Percentiles rank a stretch among this genome's conserved stretches.
These are phyloP conservation scores for Somion occarium DNA, from an alignment of 1,284 basidiomycete genomes.

Conservation along the genomic window DNA sequence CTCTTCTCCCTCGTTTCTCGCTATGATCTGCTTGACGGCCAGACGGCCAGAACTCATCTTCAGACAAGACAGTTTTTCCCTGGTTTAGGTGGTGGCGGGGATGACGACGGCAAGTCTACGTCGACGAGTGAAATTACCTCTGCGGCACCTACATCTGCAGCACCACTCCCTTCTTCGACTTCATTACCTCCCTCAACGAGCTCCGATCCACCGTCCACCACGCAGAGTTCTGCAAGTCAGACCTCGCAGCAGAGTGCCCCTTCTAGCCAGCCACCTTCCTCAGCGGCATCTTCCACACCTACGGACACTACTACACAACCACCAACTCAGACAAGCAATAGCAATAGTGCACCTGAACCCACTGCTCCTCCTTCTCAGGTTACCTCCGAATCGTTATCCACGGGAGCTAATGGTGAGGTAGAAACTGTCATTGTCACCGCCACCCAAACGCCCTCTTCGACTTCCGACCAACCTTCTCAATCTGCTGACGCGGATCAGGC, in stretches of 20 bases:
- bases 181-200: not conserved
- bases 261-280: not conserved
- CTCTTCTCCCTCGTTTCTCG: slow-evolving; percentile 23
- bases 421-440: slow-evolving; percentile 17
- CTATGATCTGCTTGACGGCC: slow-evolving; percentile 20
- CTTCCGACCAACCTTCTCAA: slow-evolving; percentile 10
- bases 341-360: slow-evolving; percentile 1
- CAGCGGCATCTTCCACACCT: slow-evolving; percentile 8
- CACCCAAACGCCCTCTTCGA: slow-evolving; percentile 10
- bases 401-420: slow-evolving; percentile 19
- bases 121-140: not conserved
- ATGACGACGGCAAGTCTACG: not conserved
- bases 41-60: slow-evolving; percentile 1
- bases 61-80: slow-evolving; percentile 4
- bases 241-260: not conserved
- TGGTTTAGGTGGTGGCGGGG: not conserved
- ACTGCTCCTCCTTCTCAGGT: slow-evolving; percentile 6
- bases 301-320: slow-evolving; percentile 14
- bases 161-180: slow-evolving; percentile 2
- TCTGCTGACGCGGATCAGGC: slow-evolving; percentile 10
- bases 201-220: not conserved
- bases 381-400: slow-evolving; percentile 15
- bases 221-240: not conserved
- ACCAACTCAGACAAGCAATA: slow-evolving; percentile 8
- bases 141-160: not conserved